phyloP scores from a whole-genome alignment of 768 basidiomycete genomes.

The Gymnopilus junonius region DNA sequence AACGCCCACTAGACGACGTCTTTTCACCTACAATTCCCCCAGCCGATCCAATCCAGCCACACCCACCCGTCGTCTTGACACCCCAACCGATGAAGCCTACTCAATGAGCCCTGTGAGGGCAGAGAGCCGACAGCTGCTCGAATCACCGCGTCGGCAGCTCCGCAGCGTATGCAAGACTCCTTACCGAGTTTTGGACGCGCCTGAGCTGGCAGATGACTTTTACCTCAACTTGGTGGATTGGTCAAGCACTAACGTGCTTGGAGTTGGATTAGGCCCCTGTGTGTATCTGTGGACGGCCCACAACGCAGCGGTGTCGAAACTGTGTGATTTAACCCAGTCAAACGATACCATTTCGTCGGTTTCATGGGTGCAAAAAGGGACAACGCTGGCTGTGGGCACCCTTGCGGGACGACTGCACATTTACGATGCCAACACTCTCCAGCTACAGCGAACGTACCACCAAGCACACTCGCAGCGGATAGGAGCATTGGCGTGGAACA shows the following conservation, averaged over 20 bases:
- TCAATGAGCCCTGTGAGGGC: slow-evolving; percentile 89
- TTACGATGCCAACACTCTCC: slow-evolving; percentile 84
- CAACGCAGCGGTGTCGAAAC: slow-evolving; percentile 88
- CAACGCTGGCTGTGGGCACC: slow-evolving; percentile 92
- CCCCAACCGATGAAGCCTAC: slow-evolving; percentile 87
- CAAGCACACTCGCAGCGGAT: slow-evolving; percentile 89
- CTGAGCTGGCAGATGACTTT: slow-evolving; percentile 97
- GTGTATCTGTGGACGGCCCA: slow-evolving; percentile 98
- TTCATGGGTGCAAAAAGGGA: slow-evolving; percentile 92
- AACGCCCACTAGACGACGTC: slow-evolving; percentile 60
- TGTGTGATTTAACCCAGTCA: slow-evolving; percentile 78
- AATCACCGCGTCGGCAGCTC: slow-evolving; percentile 81
- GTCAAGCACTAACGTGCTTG: slow-evolving; percentile 94
- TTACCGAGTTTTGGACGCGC: slow-evolving; percentile 95
- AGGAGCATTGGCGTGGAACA: slow-evolving; percentile 94
- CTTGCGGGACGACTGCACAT: slow-evolving; percentile 89
- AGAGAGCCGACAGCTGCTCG: slow-evolving; percentile 79
- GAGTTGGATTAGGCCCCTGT: slow-evolving; percentile 88
- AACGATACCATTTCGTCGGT: slow-evolving; percentile 85
- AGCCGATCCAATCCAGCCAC: slow-evolving; percentile 59
- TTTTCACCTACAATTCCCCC: slow-evolving; percentile 73
- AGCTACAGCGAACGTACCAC: slow-evolving; percentile 79
- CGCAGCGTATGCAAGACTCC: slow-evolving; percentile 92
- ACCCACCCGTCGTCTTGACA: slow-evolving; percentile 71
- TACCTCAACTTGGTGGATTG: slow-evolving; percentile 98